phyloP scores from a whole-genome alignment of 1,139 yeast genomes.

The Hyphopichia buzzinii region DNA sequence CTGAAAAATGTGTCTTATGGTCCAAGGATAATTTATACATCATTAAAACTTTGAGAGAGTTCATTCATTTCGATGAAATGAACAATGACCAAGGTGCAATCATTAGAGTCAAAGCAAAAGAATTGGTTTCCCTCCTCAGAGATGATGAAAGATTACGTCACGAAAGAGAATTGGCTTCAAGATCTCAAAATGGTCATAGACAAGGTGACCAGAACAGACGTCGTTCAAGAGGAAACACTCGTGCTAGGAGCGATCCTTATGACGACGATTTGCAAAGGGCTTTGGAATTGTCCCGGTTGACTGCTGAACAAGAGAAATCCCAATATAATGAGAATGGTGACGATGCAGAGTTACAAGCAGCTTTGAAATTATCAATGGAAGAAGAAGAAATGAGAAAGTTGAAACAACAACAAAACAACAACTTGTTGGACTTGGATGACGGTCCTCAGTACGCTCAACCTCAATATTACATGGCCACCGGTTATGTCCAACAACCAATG shows the following conservation, averaged over 20 bases:
- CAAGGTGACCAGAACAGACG: conserved; percentile 13
- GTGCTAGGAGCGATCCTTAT: conserved; percentile 40
- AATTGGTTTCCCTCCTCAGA: conserved; percentile 70
- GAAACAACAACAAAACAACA: conserved; percentile 45
- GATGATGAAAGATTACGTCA: conserved; percentile 82
- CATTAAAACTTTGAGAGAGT: conserved; percentile 88
- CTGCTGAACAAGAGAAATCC: conserved; percentile 76
- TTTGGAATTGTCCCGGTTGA: conserved; percentile 72
- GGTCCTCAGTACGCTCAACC: conserved; percentile 12
- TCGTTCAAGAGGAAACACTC: conserved; percentile 14
- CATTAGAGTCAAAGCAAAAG: conserved; percentile 89
- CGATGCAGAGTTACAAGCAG: conserved; percentile 77
- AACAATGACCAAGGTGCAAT: conserved; percentile 89
- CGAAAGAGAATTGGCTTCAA: conserved; percentile 58
- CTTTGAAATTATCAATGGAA: conserved; percentile 79
- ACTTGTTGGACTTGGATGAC: conserved; percentile 57
- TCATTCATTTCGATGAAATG: conserved; percentile 76
- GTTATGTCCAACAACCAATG: conserved; percentile 30
- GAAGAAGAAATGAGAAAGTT: conserved; percentile 78
- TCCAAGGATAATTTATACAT: conserved; percentile 86
- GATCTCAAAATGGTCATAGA: conserved; percentile 12
- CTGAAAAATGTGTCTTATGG: conserved; percentile 93
- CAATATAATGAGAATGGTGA: conserved; percentile 35
- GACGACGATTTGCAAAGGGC: conserved; percentile 87
- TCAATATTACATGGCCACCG: conserved; percentile 27